Conservation (phyloP, 441 rosid species). For the Mallotus repandus region DNA sequence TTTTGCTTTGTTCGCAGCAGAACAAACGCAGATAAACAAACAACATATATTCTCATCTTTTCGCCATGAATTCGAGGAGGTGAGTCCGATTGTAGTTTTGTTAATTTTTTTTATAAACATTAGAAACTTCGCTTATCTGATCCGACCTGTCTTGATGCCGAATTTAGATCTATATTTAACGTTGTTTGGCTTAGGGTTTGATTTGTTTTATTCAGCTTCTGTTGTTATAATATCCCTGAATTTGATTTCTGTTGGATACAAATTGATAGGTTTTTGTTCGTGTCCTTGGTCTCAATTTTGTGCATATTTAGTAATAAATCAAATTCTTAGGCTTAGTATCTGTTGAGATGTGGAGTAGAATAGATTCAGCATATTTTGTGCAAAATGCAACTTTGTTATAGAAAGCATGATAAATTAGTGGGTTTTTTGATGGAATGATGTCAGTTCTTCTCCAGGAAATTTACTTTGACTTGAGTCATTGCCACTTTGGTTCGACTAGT, state of each 20-base stretch:
- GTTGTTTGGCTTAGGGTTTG: background rate
- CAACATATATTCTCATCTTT: background rate
- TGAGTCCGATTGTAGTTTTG: slow-evolving; percentile 30
- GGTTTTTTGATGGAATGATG: no score
- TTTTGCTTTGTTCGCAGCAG: background rate
- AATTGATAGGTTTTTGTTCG: background rate
- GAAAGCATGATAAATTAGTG: no score
- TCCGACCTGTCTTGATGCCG: background rate
- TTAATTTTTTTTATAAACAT: background rate
- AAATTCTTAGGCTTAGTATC: no score
- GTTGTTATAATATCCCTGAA: background rate
- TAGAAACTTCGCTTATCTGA: background rate
- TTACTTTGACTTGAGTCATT: background rate
- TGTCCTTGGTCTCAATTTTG: no score
- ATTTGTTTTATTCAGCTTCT: background rate
- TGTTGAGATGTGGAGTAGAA: no score
- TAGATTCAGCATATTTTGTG: no score
- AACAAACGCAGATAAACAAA: background rate
- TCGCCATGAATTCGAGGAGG: slow-evolving; percentile 49
- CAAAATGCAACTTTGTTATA: no score
- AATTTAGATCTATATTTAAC: slow-evolving; percentile 4
- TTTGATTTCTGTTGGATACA: background rate
- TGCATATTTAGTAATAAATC: no score
- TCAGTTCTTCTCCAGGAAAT: background rate
- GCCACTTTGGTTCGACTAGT: background rate